A percentile compares a stretch with the other conserved stretches of the same genome.
phyloP scores from a whole-genome alignment of 2,329 filamentous ascomycete genomes.

The Madurella fahalii region DNA sequence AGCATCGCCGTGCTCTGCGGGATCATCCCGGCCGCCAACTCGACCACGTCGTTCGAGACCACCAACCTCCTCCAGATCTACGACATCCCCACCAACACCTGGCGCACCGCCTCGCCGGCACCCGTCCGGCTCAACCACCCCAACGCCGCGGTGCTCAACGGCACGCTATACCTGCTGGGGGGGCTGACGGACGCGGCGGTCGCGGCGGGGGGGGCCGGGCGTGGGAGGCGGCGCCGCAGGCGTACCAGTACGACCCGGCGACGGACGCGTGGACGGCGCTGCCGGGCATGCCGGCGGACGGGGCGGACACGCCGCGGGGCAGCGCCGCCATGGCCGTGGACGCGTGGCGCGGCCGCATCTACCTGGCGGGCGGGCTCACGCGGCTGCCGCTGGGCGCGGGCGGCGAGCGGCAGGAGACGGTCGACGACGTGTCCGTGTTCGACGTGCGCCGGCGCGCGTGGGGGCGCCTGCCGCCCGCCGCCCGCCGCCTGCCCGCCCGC shows the following conservation, averaged over 20 bases:
- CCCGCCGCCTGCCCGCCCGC: conserved; percentile 30
- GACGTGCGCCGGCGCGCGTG: conserved; percentile 20
- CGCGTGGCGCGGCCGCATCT: not conserved
- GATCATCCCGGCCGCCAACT: conserved; percentile 7
- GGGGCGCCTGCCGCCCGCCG: conserved; percentile 26
- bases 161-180: conserved; percentile 38
- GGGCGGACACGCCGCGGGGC: not conserved
- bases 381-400: not conserved
- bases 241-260: conserved; percentile 31
- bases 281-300: conserved; percentile 19
- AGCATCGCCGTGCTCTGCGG: conserved; percentile 11
- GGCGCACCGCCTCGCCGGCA: conserved; percentile 27
- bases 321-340: conserved; percentile 14
- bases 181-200: conserved; percentile 31
- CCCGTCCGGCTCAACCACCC: conserved; percentile 35
- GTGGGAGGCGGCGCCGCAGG: conserved; percentile 29
- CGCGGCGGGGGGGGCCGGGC: conserved; percentile 19
- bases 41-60: not conserved
- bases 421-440: conserved; percentile 2
- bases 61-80: conserved; percentile 32
- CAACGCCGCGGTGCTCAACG: conserved; percentile 35
- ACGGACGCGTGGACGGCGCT: conserved; percentile 29
- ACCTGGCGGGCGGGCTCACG: conserved; percentile 3
- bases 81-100: conserved; percentile 29
- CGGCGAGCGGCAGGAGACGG: not conserved